Evolutionary conservation across 2,329 filamentous ascomycete genomes (phyloP), one percentile per base, ranked within the genome.

Genomic region (Pseudomassariella vexata): DNA sequence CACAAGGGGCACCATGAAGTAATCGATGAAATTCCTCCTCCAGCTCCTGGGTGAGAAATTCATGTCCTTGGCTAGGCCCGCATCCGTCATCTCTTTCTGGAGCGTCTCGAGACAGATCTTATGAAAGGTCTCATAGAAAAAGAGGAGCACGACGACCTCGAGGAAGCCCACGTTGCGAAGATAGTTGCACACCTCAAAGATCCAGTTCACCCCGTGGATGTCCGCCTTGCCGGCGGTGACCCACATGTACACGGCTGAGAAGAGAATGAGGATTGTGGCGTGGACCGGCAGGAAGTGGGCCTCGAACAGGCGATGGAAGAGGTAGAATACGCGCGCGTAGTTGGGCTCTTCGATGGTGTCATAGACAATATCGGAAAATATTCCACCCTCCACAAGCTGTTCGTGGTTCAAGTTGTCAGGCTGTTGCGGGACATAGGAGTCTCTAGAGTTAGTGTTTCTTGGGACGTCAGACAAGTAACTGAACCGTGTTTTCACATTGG

Each of bases 271-370:
- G 27, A 83, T 73, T 6, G 71, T 74, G 59, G 77, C 76, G 46
- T 85, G 81, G 11, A 77, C 68, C 0, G 81, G 79, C 17, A 85
- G 60, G 51, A 84, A 84, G 52, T 85, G 81, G 0, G 81, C 81
- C 53, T 85, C 81, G 46, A 81, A 85, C n/a, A 85, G 60, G n/a
- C 81, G 73, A 48, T 81, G 77, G 49, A 70, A 68, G 19, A 85
- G 64, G 32, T 73, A 68, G 42, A 76, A 53, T 27, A 78, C 64
- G 42, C 68, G 73, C 48, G 63, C 62, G 63, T 66, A 79, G 49
- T 75, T 58, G 14, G 69, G 70, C 21, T 60, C 60, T 35, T 66
- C 57, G 9, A 76, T 52, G 1, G 59, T 70, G 34, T 70, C 68
- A 36, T 65, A 66, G 7, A 60, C 68, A 12, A 75, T 63, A 31